A percentile compares a stretch with the other conserved stretches of the same genome.
These are phyloP conservation scores for Orbilia javanica DNA, from an alignment of 2,329 filamentous ascomycete genomes.

Conservation along the genomic window DNA sequence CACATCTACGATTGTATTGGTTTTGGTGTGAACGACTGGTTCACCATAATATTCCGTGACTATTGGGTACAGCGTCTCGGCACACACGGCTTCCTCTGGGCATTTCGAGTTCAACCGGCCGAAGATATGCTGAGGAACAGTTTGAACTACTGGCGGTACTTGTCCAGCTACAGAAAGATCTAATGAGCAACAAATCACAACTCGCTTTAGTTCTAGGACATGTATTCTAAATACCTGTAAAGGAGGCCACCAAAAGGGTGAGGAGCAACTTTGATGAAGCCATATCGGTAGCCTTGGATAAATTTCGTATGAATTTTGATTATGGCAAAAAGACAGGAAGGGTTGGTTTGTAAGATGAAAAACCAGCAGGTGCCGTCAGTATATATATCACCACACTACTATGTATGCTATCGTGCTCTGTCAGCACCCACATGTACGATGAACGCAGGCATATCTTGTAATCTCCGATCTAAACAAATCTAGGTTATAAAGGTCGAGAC, in stretches of 20 bases:
- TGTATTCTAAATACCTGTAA: conserved; percentile 25
- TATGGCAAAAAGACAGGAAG: conserved; percentile 14
- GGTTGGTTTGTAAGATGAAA: conserved; percentile 12
- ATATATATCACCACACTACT: conserved; percentile 22
- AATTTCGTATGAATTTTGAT: conserved; percentile 1
- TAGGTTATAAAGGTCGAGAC: conserved; percentile 10
- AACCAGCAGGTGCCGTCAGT: conserved; percentile 8
- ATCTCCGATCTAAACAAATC: neutral
- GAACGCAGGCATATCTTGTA: neutral
- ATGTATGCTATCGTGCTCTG: conserved; percentile 16
- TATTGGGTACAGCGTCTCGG: conserved; percentile 14
- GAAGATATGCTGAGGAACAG: conserved; percentile 17
- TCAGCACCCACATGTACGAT: neutral
- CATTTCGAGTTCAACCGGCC: conserved; percentile 7
- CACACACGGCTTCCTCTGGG: conserved; percentile 1
- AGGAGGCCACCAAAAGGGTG: conserved; percentile 15
- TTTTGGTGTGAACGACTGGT: conserved; percentile 11
- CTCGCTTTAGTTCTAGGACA: conserved; percentile 12
- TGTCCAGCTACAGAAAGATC: conserved; percentile 1
- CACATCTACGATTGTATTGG: conserved; percentile 22
- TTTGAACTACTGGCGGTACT: no score
- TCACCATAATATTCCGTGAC: conserved; percentile 23
- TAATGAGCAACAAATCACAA: conserved; percentile 6
- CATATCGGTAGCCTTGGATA: conserved; percentile 24
- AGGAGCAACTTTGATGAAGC: conserved; percentile 8